Conservation (phyloP, 768 basidiomycete genomes). For the Pleurotus ostreatus region DNA sequence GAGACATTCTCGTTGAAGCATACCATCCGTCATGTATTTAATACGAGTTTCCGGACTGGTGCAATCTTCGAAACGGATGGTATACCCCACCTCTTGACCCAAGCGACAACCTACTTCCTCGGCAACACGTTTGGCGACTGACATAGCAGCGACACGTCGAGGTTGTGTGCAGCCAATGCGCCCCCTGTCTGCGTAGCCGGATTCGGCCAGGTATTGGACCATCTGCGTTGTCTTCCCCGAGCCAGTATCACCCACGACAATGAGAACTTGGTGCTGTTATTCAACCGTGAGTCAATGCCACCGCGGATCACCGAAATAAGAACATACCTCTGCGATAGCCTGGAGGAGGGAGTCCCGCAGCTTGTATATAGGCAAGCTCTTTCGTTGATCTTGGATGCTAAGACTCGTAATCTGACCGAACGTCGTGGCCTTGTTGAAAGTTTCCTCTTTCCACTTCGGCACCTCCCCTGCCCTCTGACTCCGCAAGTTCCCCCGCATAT, state of each 20-base stretch:
- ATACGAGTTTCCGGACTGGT: conserved; percentile 98
- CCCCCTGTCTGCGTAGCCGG: conserved; percentile 86
- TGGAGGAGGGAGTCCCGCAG: conserved; percentile 85
- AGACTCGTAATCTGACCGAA: conserved; percentile 90
- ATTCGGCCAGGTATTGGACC: conserved; percentile 96
- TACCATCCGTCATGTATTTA: conserved; percentile 99
- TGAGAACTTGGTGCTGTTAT: conserved; percentile 87
- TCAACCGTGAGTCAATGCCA: conserved; percentile 7
- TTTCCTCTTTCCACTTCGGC: conserved; percentile 87
- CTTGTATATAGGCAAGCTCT: conserved; percentile 91
- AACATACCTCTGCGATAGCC: conserved; percentile 81
- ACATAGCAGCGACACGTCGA: conserved; percentile 98
- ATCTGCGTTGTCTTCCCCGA: conserved; percentile 99
- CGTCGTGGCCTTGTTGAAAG: conserved; percentile 93
- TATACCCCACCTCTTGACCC: conserved; percentile 97
- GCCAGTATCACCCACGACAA: conserved; percentile 98
- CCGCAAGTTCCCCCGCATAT: conserved; percentile 75
- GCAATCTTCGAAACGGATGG: conserved; percentile 99
- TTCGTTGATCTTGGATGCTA: conserved; percentile 92
- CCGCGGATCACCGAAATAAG: conserved; percentile 7
- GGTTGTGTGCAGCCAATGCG: conserved; percentile 98
- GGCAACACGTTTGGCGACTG: conserved; percentile 96
- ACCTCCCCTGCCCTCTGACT: conserved; percentile 81
- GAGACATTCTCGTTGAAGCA: conserved; percentile 95
- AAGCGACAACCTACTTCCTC: conserved; percentile 98